phyloP scores from a whole-genome alignment of 768 basidiomycete genomes.

The Tulasnella sp. region DNA sequence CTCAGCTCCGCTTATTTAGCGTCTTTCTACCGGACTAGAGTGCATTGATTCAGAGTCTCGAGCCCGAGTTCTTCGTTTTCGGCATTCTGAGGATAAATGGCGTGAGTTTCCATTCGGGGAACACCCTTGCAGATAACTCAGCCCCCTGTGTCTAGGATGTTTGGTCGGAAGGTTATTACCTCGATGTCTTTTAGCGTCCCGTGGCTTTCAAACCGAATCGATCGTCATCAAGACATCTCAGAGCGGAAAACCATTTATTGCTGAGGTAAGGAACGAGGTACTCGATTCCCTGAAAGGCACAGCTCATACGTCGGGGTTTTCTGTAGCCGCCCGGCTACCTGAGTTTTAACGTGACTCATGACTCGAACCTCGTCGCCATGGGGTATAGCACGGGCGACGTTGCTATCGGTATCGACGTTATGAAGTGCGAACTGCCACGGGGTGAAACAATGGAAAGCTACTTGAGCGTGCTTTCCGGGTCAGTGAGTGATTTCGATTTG shows the following conservation, averaged over 20 bases:
- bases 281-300: neutral
- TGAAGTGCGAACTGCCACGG: slow-evolving; percentile 61
- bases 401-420: slow-evolving; percentile 65
- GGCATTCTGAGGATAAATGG: slow-evolving; percentile 66
- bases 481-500: slow-evolving; percentile 39
- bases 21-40: neutral
- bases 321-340: neutral
- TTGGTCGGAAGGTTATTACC: slow-evolving; percentile 70
- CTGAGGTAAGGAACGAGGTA: slow-evolving; percentile 22
- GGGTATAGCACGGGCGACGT: slow-evolving; percentile 35
- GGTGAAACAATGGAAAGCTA: slow-evolving; percentile 53
- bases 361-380: slow-evolving; percentile 65
- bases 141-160: slow-evolving; percentile 43
- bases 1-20: slow-evolving; percentile 5
- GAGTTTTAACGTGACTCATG: slow-evolving; percentile 70
- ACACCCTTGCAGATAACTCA: neutral
- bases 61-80: slow-evolving; percentile 55
- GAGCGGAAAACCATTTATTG: slow-evolving; percentile 71
- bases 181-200: slow-evolving; percentile 52
- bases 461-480: slow-evolving; percentile 54
- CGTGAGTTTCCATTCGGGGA: slow-evolving; percentile 35
- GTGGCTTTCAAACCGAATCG: slow-evolving; percentile 41
- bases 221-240: slow-evolving; percentile 52
- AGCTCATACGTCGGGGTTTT: neutral
- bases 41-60: slow-evolving; percentile 52